Evolutionary conservation across 2,329 filamentous ascomycete species (phyloP), one percentile per base, ranked within the genome.

Genomic region (Talaromyces sp.): DNA sequence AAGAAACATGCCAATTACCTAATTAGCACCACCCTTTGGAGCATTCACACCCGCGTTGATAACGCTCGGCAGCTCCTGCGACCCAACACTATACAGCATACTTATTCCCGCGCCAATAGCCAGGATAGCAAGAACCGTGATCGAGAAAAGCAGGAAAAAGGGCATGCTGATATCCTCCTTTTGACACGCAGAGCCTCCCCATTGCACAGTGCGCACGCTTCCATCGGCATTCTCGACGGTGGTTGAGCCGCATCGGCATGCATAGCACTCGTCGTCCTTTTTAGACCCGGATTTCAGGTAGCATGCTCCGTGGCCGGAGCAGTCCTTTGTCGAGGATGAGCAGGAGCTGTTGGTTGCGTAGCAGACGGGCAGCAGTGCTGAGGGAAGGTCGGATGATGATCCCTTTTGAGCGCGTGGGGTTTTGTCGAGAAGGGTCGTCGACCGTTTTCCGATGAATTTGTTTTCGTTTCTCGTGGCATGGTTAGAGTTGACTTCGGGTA

Each of bases 1-100:
- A 19, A 44, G 9, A 44, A 9, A 44, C 44, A 25, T 19, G 44
- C 44, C 15, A 47, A 47, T 13, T 30, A 30, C 28, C 17, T 44
- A 36, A 22, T 36, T 52, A 55, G 78, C 81, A 68, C 80, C 78
- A 61, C 71, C 67, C 57, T 73, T 92, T 36, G 87, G 82, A 62
- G 87, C 85, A 66, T 89, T 90, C 42, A 99, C 93, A 65, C 95
- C 95, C 55, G 95, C 95, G n/a, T 92, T 92, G 75, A 99, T 93
- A 9, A 99, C 93, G 68, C 92, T 92, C 0, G 95, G 95, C 65
- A 98, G 81, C 77, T 92, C 89, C 80, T 96, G 88, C 73, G 90
- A 85, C 36, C 93, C 95, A 70, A 98, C 90, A 65, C 81, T 88
- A 76, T 89, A 95, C 59, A 99, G 76, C 82, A 96, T 80, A 6